Evolutionary conservation across 352 stramenopile genomes (phyloP).

Genomic region (Globisporangium carolinianum): DNA sequence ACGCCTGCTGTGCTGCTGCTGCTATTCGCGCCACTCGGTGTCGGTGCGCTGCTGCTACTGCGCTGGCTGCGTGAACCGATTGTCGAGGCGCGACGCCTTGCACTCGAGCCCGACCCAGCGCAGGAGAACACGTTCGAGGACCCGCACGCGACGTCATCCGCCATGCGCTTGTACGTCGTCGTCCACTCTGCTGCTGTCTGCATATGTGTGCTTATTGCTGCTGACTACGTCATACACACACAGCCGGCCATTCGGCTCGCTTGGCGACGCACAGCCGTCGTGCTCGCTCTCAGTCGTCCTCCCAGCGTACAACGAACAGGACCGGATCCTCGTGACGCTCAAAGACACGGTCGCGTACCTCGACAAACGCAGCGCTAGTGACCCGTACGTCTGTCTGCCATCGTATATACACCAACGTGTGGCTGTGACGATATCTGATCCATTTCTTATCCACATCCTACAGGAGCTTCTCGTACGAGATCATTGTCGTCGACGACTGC

Average conservation of each 20-base stretch:
- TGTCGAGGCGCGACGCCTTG: conserved; percentile 40
- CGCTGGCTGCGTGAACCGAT: conserved; percentile 57
- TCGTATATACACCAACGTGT: too few species aligned
- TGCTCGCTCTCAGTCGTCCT: conserved; percentile 88
- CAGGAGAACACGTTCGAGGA: conserved; percentile 60
- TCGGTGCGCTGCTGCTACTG: conserved; percentile 30
- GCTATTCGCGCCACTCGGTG: conserved; percentile 14
- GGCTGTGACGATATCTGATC: background rate
- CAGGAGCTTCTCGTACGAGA: conserved; percentile 63
- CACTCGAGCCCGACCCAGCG: conserved; percentile 32
- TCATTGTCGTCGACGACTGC: conserved; percentile 92
- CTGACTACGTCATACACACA: background rate
- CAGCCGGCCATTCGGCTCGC: conserved; percentile 49
- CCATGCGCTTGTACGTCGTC: conserved; percentile 28
- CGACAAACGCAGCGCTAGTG: conserved; percentile 37
- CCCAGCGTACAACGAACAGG: conserved; percentile 93
- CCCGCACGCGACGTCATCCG: conserved; percentile 24
- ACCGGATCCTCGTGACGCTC: conserved; percentile 90
- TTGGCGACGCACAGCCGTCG: conserved; percentile 43
- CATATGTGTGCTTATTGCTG: background rate
- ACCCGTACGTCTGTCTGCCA: conserved; percentile 26
- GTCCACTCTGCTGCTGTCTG: too few species aligned
- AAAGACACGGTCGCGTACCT: conserved; percentile 86
- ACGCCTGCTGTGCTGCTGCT: conserved; percentile 14
- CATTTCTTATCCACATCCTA: background rate